Evolutionary conservation across 768 basidiomycete genomes (phyloP).

Genomic region (Trametes cinnabarina): DNA sequence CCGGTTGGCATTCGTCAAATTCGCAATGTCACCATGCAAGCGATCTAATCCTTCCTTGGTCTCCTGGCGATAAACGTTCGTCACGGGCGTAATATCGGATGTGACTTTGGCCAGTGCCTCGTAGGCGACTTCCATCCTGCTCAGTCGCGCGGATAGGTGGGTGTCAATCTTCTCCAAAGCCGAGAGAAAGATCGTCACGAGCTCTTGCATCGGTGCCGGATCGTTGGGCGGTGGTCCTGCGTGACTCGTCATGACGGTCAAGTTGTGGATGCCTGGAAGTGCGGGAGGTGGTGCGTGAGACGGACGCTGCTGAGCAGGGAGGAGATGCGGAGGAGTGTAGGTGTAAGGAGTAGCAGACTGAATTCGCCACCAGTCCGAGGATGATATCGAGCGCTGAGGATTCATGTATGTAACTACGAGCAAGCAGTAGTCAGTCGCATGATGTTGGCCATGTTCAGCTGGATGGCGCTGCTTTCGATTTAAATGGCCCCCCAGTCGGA

Average conservation of each 20-base stretch:
- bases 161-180: neutral
- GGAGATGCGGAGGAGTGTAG: neutral
- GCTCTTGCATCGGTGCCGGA: neutral
- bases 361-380: neutral
- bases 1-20: no score
- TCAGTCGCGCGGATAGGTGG: neutral
- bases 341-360: neutral
- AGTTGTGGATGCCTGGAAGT: no score
- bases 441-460: no score
- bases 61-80: neutral
- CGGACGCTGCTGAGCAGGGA: neutral
- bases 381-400: neutral
- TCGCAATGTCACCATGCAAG: no score
- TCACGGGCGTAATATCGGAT: neutral
- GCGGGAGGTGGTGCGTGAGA: no score
- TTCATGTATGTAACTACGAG: neutral
- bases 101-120: neutral
- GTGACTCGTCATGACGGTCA: neutral
- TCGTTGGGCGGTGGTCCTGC: neutral
- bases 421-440: neutral
- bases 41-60: neutral
- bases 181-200: neutral
- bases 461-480: no score
- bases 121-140: neutral
- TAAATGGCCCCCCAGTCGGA: no score